These are phyloP conservation scores for Talaromyces sp. DNA, from an alignment of 2,329 filamentous ascomycete species.

Conservation along the genomic window DNA sequence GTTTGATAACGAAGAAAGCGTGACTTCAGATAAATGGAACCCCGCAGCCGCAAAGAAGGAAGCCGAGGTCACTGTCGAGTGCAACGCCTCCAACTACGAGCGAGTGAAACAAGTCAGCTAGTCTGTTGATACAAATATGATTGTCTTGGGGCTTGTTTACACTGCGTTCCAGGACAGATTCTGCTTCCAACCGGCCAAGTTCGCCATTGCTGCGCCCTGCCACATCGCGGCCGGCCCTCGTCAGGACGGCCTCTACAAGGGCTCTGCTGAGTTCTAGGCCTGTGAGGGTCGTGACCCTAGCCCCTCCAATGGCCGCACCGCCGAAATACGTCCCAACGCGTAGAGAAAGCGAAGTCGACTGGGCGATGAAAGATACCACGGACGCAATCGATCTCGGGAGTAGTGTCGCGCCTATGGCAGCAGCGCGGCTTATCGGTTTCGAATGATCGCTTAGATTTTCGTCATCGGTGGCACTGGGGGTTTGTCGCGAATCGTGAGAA, in stretches of 20 bases:
- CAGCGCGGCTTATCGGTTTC: slow-evolving; percentile 12
- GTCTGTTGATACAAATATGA: background rate
- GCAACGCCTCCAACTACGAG: slow-evolving; percentile 38
- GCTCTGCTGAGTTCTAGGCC: slow-evolving; percentile 42
- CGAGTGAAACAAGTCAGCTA: slow-evolving; percentile 1
- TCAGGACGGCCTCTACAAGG: slow-evolving; percentile 41
- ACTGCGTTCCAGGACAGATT: slow-evolving; percentile 42
- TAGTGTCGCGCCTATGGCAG: slow-evolving; percentile 32
- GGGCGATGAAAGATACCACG: slow-evolving; percentile 39
- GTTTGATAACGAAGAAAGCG: slow-evolving; percentile 38
- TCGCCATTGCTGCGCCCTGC: slow-evolving; percentile 45
- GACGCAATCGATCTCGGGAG: slow-evolving; percentile 42
- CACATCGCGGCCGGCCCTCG: slow-evolving; percentile 42
- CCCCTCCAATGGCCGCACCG: slow-evolving; percentile 40
- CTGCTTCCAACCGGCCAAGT: slow-evolving; percentile 37
- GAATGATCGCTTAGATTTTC: background rate
- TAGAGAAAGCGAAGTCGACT: slow-evolving; percentile 42
- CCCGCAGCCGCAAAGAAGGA: slow-evolving; percentile 45
- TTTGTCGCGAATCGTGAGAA: background rate
- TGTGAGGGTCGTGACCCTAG: slow-evolving; percentile 41
- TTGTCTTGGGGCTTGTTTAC: slow-evolving; percentile 24
- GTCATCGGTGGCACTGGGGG: background rate
- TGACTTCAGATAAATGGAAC: slow-evolving; percentile 43
- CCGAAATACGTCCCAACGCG: slow-evolving; percentile 42
- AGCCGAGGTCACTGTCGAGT: slow-evolving; percentile 42